phyloP scores from a whole-genome alignment of 2,329 filamentous ascomycete species.

The Apiospora koreana region DNA sequence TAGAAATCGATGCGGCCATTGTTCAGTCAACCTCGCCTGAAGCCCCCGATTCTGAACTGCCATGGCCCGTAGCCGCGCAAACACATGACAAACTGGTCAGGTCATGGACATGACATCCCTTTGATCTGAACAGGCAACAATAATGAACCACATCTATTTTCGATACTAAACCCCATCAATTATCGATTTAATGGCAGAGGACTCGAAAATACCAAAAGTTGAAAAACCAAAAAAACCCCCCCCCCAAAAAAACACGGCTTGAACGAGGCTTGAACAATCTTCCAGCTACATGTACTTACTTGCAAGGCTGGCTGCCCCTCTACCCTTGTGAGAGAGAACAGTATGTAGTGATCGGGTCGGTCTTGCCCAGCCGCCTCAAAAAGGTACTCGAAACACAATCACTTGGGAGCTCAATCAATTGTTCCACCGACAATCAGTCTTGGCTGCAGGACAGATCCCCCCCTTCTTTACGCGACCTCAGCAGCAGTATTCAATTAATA shows the following conservation, averaged over 20 bases:
- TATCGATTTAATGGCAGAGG: neutral
- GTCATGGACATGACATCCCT: neutral
- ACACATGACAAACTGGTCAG: conserved; percentile 4
- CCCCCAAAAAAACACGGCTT: too few relatives aligned
- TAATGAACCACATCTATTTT: neutral
- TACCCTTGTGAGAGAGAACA: neutral
- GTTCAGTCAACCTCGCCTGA: neutral
- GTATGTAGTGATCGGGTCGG: too few relatives aligned
- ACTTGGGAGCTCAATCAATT: conserved; percentile 1
- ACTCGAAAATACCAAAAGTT: neutral
- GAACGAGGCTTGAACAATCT: neutral
- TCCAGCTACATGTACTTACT: neutral
- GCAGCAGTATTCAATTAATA: neutral
- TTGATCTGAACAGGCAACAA: neutral
- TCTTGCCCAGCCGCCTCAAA: conserved; percentile 5
- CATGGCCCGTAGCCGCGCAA: neutral
- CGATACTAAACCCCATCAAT: neutral
- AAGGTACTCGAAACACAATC: conserved; percentile 7
- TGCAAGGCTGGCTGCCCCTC: neutral
- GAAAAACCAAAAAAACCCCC: neutral
- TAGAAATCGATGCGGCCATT: neutral
- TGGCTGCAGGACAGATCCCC: conserved; percentile 2
- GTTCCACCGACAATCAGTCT: conserved; percentile 3
- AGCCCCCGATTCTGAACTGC: neutral
- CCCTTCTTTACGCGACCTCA: neutral